Conservation (phyloP, 164 flowering plant genomes). For the Nelumbo lutea region DNA sequence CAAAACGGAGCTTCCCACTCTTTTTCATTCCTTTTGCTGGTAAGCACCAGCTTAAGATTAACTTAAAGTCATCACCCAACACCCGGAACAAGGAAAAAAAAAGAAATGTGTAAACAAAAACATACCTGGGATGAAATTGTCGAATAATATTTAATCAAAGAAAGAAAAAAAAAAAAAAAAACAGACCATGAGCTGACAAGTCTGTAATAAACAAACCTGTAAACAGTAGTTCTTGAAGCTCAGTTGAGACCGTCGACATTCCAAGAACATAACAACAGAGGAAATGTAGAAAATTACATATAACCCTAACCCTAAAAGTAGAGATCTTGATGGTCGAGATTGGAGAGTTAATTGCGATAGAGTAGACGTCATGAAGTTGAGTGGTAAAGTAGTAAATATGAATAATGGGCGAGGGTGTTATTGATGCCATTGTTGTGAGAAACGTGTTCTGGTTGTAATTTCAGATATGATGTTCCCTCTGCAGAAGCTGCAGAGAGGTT, state of each 20-base stretch:
- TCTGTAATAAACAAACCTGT: background rate
- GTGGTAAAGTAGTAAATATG: constrained; percentile 30
- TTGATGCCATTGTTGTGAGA: constrained; percentile 5
- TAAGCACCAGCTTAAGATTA: too few relatives aligned
- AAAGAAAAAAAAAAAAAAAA: background rate
- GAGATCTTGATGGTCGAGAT: constrained; percentile 7
- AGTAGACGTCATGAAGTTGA: background rate
- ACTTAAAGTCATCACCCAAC: background rate
- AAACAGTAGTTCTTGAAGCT: background rate
- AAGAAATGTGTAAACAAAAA: background rate
- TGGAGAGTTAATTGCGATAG: background rate
- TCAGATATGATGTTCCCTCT: background rate
- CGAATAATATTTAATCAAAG: too few relatives aligned
- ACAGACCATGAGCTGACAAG: background rate
- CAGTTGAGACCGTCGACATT: constrained; percentile 1
- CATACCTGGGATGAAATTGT: background rate
- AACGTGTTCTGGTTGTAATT: constrained; percentile 8
- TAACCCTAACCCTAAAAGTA: constrained; percentile 12
- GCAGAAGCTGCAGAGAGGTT: background rate
- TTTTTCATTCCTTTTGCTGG: background rate
- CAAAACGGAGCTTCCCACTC: background rate
- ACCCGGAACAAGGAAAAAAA: background rate
- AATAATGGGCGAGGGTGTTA: constrained; percentile 13
- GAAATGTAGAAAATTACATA: background rate
- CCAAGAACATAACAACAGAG: constrained; percentile 3